Evolutionary conservation across 2,329 filamentous ascomycete species (phyloP).

Genomic region (Teratosphaeria viscida): DNA sequence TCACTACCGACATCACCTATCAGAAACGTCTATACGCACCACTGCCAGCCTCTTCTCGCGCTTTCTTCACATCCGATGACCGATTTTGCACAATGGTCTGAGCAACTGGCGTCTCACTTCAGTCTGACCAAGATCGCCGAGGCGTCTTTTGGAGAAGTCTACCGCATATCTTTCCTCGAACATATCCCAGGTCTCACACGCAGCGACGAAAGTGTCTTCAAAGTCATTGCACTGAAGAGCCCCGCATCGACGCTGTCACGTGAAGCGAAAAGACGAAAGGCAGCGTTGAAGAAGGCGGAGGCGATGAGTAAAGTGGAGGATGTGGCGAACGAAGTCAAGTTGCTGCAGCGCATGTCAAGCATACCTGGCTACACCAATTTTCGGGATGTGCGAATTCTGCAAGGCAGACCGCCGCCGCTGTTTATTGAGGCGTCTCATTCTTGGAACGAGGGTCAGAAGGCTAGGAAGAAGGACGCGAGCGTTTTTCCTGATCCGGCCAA

Average conservation of each 20-base stretch:
- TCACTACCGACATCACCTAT: background rate
- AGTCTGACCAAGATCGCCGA: constrained; percentile 52
- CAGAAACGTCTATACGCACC: constrained; percentile 13
- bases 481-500: constrained; percentile 48
- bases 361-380: constrained; percentile 55
- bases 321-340: constrained; percentile 37
- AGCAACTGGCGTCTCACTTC: constrained; percentile 33
- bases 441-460: constrained; percentile 34
- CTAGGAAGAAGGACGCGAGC: constrained; percentile 30
- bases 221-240: constrained; percentile 32
- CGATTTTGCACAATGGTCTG: constrained; percentile 33
- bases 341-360: constrained; percentile 47
- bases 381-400: constrained; percentile 47
- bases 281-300: constrained; percentile 31
- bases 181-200: constrained; percentile 17
- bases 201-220: constrained; percentile 37
- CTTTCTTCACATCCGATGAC: constrained; percentile 24
- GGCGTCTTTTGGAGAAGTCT: constrained; percentile 57
- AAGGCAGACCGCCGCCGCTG: constrained; percentile 42
- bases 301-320: constrained; percentile 35
- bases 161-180: constrained; percentile 40
- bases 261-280: constrained; percentile 41
- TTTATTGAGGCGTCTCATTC: constrained; percentile 39
- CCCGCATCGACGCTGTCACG: constrained; percentile 31
- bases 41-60: constrained; percentile 18